These are phyloP conservation scores for Fusarium buharicum DNA, from an alignment of 2,329 filamentous ascomycete genomes.

Conservation along the genomic window DNA sequence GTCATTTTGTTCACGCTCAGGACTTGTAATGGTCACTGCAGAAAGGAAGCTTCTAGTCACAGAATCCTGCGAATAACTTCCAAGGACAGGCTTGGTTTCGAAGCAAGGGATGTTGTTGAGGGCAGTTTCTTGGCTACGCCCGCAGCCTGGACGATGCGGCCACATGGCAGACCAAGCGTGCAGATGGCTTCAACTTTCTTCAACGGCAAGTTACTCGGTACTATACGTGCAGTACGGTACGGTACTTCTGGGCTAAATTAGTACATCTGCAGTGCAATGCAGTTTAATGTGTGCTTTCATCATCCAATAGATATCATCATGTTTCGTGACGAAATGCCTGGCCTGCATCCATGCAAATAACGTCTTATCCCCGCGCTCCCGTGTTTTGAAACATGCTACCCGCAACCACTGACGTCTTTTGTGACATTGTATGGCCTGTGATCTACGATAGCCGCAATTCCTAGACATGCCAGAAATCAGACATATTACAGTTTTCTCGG, in stretches of 20 bases:
- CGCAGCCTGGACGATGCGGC: slow-evolving; percentile 7
- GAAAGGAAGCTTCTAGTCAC: background rate
- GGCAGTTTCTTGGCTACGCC: background rate
- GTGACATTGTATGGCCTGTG: slow-evolving; percentile 4
- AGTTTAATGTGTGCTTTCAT: slow-evolving; percentile 4
- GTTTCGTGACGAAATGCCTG: slow-evolving; percentile 21
- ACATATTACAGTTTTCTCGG: background rate
- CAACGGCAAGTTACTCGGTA: background rate
- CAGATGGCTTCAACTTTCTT: slow-evolving; percentile 9
- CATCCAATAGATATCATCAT: slow-evolving; percentile 1
- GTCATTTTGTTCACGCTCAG: slow-evolving; percentile 4
- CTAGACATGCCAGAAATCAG: slow-evolving; percentile 8
- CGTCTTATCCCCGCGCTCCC: slow-evolving; percentile 11
- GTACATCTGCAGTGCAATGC: slow-evolving; percentile 1
- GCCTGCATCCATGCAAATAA: slow-evolving; percentile 5
- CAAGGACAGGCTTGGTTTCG: background rate
- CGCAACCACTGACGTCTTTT: slow-evolving; percentile 31
- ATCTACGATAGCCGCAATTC: slow-evolving; percentile 27
- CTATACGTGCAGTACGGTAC: background rate
- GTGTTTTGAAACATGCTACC: slow-evolving; percentile 33
- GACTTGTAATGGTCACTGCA: slow-evolving; percentile 5
- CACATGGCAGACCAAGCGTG: slow-evolving; percentile 3
- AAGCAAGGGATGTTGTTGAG: slow-evolving; percentile 2
- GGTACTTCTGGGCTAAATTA: slow-evolving; percentile 3
- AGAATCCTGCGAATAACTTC: slow-evolving; percentile 9